Evolutionary conservation across 768 basidiomycete species (phyloP).

Genomic region (Hericium rajendrae): DNA sequence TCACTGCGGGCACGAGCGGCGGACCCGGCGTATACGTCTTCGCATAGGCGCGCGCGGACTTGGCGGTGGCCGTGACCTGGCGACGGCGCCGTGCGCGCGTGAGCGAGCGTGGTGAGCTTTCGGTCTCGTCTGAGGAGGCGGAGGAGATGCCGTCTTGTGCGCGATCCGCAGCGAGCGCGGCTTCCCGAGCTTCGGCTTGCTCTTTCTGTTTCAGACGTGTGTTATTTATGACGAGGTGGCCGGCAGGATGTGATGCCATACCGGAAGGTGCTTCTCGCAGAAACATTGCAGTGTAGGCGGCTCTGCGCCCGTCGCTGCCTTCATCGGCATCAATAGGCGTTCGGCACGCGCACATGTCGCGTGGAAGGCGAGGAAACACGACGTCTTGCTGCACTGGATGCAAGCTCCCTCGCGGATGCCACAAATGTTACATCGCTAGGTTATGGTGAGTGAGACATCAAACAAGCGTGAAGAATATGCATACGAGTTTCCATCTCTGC

Average conservation of each 20-base stretch:
- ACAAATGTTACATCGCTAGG: slow-evolving; percentile 56
- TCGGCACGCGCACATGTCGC: slow-evolving; percentile 87
- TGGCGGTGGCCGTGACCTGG: slow-evolving; percentile 28
- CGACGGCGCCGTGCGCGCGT: neutral
- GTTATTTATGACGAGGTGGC: neutral
- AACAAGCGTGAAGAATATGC: slow-evolving; percentile 16
- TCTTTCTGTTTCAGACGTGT: slow-evolving; percentile 25
- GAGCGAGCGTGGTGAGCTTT: neutral
- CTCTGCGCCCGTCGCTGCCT: slow-evolving; percentile 66
- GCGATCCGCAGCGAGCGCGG: slow-evolving; percentile 40
- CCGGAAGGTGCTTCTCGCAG: slow-evolving; percentile 89
- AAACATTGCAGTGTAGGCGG: slow-evolving; percentile 65
- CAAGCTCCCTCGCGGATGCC: slow-evolving; percentile 67
- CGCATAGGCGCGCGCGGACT: slow-evolving; percentile 78
- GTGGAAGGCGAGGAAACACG: slow-evolving; percentile 91
- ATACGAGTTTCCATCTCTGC: slow-evolving; percentile 87
- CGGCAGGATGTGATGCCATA: slow-evolving; percentile 26
- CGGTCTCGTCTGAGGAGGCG: neutral
- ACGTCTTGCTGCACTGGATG: slow-evolving; percentile 88
- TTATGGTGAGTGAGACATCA: neutral
- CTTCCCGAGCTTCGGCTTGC: slow-evolving; percentile 51
- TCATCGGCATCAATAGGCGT: slow-evolving; percentile 82
- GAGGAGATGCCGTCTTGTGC: neutral
- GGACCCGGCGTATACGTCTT: slow-evolving; percentile 90
- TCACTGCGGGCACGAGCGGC: slow-evolving; percentile 80